Percentiles rank a stretch among this genome's conserved stretches.
These are phyloP conservation scores for Malassezia slooffiae DNA, from an alignment of 1,284 basidiomycete species.

Conservation along the genomic window DNA sequence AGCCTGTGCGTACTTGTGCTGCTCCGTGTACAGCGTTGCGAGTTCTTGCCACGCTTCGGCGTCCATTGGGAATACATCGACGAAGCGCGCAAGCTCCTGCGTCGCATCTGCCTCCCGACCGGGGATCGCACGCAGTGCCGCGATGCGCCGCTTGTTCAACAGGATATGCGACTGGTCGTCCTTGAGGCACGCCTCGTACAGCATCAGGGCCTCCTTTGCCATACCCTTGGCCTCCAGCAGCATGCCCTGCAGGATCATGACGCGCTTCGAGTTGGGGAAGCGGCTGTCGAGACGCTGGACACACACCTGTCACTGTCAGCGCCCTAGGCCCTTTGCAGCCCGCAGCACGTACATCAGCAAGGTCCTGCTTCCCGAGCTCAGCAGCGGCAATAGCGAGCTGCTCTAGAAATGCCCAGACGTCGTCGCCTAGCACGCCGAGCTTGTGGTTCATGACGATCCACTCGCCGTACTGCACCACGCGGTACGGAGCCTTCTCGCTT, in stretches of 20 bases:
- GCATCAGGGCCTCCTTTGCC: slow-evolving; percentile 52
- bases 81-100: slow-evolving; percentile 63
- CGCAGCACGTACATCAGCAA: slow-evolving; percentile 75
- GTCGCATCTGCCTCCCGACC: slow-evolving; percentile 54
- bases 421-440: slow-evolving; percentile 50
- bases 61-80: slow-evolving; percentile 88
- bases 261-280: slow-evolving; percentile 72
- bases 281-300: slow-evolving; percentile 58
- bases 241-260: slow-evolving; percentile 72
- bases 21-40: slow-evolving; percentile 72
- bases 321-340: background rate
- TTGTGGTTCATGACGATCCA: slow-evolving; percentile 51
- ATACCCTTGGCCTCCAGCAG: slow-evolving; percentile 63
- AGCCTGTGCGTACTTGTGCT: slow-evolving; percentile 57
- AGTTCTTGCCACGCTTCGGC: slow-evolving; percentile 84
- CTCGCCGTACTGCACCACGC: slow-evolving; percentile 58
- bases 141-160: slow-evolving; percentile 71
- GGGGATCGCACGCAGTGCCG: slow-evolving; percentile 49
- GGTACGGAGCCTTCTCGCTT: slow-evolving; percentile 55
- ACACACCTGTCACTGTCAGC: slow-evolving; percentile 53
- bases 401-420: slow-evolving; percentile 69
- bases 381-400: slow-evolving; percentile 76
- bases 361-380: slow-evolving; percentile 64
- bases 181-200: slow-evolving; percentile 60
- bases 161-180: slow-evolving; percentile 64